Base-by-base conservation (phyloP, 441 rosid genomes). In the Pelargonium cotyledonis region DNA sequence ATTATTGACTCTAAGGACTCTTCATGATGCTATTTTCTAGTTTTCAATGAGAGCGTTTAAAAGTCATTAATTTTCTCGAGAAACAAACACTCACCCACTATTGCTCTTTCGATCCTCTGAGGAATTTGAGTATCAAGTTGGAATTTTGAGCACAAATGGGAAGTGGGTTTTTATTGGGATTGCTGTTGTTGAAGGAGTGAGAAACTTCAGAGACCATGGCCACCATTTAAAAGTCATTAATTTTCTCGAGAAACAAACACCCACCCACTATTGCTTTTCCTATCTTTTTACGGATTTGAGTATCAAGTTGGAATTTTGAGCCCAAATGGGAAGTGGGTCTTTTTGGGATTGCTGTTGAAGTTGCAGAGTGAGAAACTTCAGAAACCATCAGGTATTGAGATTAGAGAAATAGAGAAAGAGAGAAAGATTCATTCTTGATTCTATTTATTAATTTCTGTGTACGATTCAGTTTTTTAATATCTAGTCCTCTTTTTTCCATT, bases 31-130 rank as follows among this genome's bases (percentile, higher is more conserved):
- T 8, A n/a, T 6, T 55, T 55, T 16, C 6, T 18, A 7, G 63
- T 70, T 23, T 63, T 70, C 35, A 14, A 15, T 7, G 31, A 21
- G 51, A 1, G 68, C 2, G 43, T 31, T 57, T n/a, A 12, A 65
- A 62, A 46, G 49, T 26, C 21, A 35, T 23, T 11, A 29, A n/a
- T 15, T 68, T 14, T 51, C 43, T 11, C 38, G 16, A 11, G 26
- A 55, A 65, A 35, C 15, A 55, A 60, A n/a, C 61, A 49, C 66
- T 40, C 70, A 15, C 41, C 41, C 41, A 51, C 60, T 38, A 53
- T 2, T 38, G 6, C 16, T 11, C 46, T n/a, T 43, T 55, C 61
- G 46, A 44, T 58, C 47, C 49, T 67, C 5, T 64, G 38, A 43
- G 67, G 70, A 55, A 43, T 23, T 26, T 66, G 70, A 10, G 12